Evolutionary conservation across 2,329 filamentous ascomycete species (phyloP).

Genomic region (Hysterium pulicare): DNA sequence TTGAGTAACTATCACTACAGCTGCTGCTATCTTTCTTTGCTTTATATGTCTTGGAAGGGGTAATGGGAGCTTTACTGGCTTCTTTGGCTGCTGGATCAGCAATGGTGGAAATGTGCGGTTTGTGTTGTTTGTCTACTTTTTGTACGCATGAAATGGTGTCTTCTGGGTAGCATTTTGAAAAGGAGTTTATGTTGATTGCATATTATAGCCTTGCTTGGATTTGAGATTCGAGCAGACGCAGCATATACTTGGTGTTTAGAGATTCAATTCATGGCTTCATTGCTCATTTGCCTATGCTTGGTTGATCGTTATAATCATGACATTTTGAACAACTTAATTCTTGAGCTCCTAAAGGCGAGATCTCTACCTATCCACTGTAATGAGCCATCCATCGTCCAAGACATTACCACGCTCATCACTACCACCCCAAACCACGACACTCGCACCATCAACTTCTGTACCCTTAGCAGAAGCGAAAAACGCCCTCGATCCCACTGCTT

Average conservation of each 20-base stretch:
- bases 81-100: no score
- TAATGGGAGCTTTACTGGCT: no score
- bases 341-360: no score
- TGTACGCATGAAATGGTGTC: neutral
- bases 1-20: neutral
- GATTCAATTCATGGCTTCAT: neutral
- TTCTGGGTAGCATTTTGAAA: neutral
- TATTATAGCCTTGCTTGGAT: neutral
- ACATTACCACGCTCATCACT: conserved; percentile 41
- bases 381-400: conserved; percentile 41
- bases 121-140: neutral
- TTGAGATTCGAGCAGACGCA: no score
- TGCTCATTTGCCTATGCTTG: neutral
- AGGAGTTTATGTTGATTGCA: neutral
- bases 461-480: conserved; percentile 38
- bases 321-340: no score
- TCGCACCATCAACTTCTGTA: conserved; percentile 46
- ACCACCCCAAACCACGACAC: conserved; percentile 54
- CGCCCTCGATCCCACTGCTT: conserved; percentile 41
- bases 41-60: no score
- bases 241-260: neutral
- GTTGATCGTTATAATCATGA: neutral
- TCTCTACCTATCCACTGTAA: conserved; percentile 36
- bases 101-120: neutral
- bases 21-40: no score